phyloP scores from a whole-genome alignment of 768 basidiomycete species.

The Pisolithus marmoratus region DNA sequence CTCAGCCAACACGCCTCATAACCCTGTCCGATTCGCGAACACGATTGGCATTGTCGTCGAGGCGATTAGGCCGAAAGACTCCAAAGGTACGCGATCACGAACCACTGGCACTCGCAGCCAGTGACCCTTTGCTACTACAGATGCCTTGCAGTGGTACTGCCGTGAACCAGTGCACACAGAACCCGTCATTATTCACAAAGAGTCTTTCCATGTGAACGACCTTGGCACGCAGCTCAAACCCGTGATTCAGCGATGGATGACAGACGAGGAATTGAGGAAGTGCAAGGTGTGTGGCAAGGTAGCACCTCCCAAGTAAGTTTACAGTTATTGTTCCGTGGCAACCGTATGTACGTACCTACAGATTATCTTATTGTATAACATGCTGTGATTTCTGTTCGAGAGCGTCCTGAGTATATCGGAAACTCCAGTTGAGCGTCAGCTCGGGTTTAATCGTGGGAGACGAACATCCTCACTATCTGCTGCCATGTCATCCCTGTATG shows the following conservation, averaged over 20 bases:
- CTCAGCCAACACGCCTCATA: constrained; percentile 91
- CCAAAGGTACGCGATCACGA: constrained; percentile 52
- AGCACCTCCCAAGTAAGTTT: constrained; percentile 48
- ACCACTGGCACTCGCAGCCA: not conserved
- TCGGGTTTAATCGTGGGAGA: too few species aligned
- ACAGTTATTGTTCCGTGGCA: too few species aligned
- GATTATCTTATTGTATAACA: not conserved
- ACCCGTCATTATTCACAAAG: constrained; percentile 79
- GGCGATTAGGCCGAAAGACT: constrained; percentile 67
- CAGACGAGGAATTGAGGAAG: constrained; percentile 52
- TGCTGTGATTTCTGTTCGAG: too few species aligned
- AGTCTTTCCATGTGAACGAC: constrained; percentile 82
- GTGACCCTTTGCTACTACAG: constrained; percentile 34
- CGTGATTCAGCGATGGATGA: constrained; percentile 82
- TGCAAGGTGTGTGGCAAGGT: constrained; percentile 68
- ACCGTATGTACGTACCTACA: not conserved
- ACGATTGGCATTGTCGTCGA: constrained; percentile 93
- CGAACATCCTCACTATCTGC: too few species aligned
- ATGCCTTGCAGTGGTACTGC: constrained; percentile 93
- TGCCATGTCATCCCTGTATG: not conserved
- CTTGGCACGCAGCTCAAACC: constrained; percentile 93
- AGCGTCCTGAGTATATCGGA: too few species aligned
- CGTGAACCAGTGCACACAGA: constrained; percentile 49
- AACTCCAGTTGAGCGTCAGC: too few species aligned
- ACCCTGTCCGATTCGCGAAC: constrained; percentile 85